These are phyloP conservation scores for Backusella westeae DNA, from an alignment of 192 early-diverging fungal genomes.

Conservation along the genomic window DNA sequence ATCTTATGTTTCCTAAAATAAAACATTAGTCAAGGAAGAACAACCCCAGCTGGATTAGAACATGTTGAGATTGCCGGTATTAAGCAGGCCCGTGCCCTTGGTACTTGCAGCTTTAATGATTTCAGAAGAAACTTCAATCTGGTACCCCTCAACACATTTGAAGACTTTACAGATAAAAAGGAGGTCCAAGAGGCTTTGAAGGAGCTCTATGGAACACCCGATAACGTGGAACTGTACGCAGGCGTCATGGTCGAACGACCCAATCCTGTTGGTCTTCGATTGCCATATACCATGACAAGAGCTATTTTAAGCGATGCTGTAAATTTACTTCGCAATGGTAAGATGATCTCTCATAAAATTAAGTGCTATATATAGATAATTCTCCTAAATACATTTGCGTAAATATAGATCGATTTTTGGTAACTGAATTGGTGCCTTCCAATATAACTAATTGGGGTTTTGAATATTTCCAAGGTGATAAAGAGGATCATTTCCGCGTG, in stretches of 20 bases:
- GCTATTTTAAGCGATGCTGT: conserved; percentile 48
- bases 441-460: conserved; percentile 48
- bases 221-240: conserved; percentile 48
- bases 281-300: conserved; percentile 44
- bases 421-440: conserved; percentile 35
- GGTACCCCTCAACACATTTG: conserved; percentile 26
- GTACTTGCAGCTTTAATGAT: conserved; percentile 48
- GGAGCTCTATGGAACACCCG: conserved; percentile 40
- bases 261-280: conserved; percentile 40
- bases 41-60: conserved; percentile 35
- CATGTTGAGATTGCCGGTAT: conserved; percentile 48
- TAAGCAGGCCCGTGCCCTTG: conserved; percentile 31
- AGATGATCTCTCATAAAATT: background rate
- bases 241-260: conserved; percentile 42
- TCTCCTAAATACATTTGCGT: background rate
- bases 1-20: background rate
- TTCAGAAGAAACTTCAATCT: conserved; percentile 40
- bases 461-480: conserved; percentile 25
- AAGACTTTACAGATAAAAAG: conserved; percentile 34
- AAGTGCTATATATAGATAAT: background rate
- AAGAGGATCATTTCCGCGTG: background rate
- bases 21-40: conserved; percentile 33
- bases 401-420: conserved; percentile 44
- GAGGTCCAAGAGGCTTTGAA: conserved; percentile 27
- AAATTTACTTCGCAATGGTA: conserved; percentile 45